Evolutionary conservation across 306 rosid species (phyloP).

Genomic region (Ormosia semicastrata): DNA sequence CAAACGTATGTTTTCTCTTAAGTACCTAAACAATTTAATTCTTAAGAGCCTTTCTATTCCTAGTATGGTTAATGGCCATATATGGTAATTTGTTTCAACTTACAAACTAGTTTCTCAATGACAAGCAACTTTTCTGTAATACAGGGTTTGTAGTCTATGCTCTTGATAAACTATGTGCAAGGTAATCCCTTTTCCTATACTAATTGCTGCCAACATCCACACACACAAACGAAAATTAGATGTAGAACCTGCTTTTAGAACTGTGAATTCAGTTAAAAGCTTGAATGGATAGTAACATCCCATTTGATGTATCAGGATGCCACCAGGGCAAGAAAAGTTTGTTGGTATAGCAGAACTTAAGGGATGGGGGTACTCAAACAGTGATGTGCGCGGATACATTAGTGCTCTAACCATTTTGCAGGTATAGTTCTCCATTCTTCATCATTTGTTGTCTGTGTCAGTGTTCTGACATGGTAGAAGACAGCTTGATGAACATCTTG

Average conservation of each 20-base stretch:
- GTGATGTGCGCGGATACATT: slow-evolving; percentile 54
- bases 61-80: neutral
- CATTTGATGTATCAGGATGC: slow-evolving; percentile 44
- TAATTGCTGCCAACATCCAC: neutral
- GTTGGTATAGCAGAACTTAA: slow-evolving; percentile 50
- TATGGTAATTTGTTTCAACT: neutral
- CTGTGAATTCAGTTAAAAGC: neutral
- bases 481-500: neutral
- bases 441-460: neutral
- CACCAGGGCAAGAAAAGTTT: slow-evolving; percentile 56
- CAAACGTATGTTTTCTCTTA: slow-evolving; percentile 39
- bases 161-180: slow-evolving; percentile 54
- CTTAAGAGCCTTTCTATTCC: neutral
- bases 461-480: neutral
- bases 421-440: slow-evolving; percentile 30
- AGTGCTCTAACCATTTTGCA: slow-evolving; percentile 52
- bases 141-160: slow-evolving; percentile 55
- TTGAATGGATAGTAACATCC: neutral
- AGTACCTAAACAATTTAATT: neutral
- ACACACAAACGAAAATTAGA: neutral
- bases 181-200: slow-evolving; percentile 30
- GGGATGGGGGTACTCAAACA: slow-evolving; percentile 72
- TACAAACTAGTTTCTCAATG: neutral
- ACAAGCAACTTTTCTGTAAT: neutral
- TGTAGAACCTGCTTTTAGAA: neutral